phyloP scores from a whole-genome alignment of 2,329 filamentous ascomycete species.

The Ambrosiella cleistominuta region DNA sequence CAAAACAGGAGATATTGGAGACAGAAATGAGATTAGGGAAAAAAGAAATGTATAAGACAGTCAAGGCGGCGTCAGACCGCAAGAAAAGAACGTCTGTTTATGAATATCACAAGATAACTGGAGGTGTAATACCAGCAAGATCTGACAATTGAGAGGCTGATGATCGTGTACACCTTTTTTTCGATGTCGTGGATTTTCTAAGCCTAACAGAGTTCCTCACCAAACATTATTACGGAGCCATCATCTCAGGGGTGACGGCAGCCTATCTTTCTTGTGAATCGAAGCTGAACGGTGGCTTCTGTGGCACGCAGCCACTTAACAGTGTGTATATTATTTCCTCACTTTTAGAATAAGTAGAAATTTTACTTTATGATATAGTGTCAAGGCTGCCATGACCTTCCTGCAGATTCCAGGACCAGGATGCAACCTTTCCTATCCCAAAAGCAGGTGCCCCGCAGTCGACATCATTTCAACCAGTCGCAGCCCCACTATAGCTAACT shows the following conservation, averaged over 20 bases:
- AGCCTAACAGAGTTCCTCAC: slow-evolving; percentile 11
- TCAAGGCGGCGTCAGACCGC: background rate
- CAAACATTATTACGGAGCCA: slow-evolving; percentile 3
- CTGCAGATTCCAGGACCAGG: background rate
- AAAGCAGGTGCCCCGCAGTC: background rate
- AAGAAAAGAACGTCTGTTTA: slow-evolving; percentile 4
- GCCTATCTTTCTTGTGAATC: background rate
- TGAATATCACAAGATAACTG: slow-evolving; percentile 1
- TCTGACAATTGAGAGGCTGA: slow-evolving; percentile 11
- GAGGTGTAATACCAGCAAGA: slow-evolving; percentile 3
- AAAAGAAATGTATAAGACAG: slow-evolving; percentile 2
- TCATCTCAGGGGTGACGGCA: background rate
- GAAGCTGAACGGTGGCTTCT: background rate
- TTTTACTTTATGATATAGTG: background rate
- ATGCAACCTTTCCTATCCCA: too few species aligned
- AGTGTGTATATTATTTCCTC: background rate
- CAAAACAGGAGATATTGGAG: slow-evolving; percentile 11
- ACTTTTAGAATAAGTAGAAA: background rate
- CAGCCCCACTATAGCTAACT: background rate
- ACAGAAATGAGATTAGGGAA: slow-evolving; percentile 8
- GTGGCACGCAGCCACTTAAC: background rate
- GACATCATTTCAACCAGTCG: background rate
- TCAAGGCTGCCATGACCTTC: background rate
- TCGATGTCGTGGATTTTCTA: slow-evolving; percentile 13
- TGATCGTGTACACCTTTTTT: slow-evolving; percentile 11